Evolutionary conservation across 495 filamentous ascomycete genomes (phyloP), one percentile per base, ranked within the genome.

Genomic region (Penicillium odoratum): DNA sequence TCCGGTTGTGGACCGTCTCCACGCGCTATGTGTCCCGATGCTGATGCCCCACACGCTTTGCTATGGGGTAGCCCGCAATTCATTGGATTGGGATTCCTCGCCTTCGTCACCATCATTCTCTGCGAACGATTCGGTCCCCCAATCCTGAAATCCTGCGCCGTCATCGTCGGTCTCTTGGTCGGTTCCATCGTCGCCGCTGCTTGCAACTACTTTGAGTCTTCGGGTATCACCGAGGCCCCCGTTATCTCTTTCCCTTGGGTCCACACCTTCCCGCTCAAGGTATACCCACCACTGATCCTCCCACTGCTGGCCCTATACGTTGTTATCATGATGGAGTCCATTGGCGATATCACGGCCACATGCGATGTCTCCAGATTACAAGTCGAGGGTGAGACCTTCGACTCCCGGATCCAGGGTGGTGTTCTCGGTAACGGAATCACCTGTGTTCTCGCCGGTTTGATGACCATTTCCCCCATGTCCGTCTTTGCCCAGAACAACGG

Each of bases 401-500:
- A 97, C 72, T 92, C 88, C 40, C 84, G 92, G 16, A 93, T 97
- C 70, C 92, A 95, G 69, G 93, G 93, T 16, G 93, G 93, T 56
- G 84, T 97, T 28, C 75, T 78, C 15, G 71, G 73, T 1, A 92
- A 95, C 65, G 91, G 92, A n/a, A 56, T 93, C 36, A 93, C 88
- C 70, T 90, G 91, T 31, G 73, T 93, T 49, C 67, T 97, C 28
- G 90, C 91, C 15, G 90, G 86, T 1, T 81, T 97, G 43, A 86
- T 83, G 77, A 96, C 93, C 29, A 91, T 93, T 61, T 91, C 88
- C 0, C 90, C 92, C 21, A 90, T 93, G 86, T 86, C 82, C 7
- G 89, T 87, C 58, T 86, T 86, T 50, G 87, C 92, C 0, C 91
- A 96, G 72, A 96, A 97, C 73, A 97, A 97, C 74, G 86, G 92